Base-by-base conservation (phyloP, 805 yeast genomes). In the Grigorovia transvaalensis region DNA sequence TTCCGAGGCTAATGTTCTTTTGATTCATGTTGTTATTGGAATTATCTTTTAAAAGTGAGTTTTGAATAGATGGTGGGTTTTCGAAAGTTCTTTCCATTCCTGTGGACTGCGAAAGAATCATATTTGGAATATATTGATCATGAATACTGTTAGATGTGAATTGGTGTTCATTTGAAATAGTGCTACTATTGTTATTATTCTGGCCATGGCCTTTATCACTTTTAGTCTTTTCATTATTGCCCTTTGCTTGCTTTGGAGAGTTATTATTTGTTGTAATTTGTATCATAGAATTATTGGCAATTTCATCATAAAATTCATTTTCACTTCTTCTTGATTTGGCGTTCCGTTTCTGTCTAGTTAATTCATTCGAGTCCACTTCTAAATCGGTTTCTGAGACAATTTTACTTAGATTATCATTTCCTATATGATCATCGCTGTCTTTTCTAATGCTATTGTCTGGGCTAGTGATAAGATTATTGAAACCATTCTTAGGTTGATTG, bases 61-160 rank as follows among this genome's bases (percentile, higher is more conserved):
- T 64, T 58, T 43, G 72, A 52, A 56, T 66, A 56, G 57, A 68
- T 51, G 62, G 65, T 9, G 67, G 66, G 20, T 65, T 66, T 20
- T 66, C 68, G 53, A 72, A 70, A 4, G 69, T 69, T 49, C 73
- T 62, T 41, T 76, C 80, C 43, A 73, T 69, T 0, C 81, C 82
- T 0, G 79, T 76, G 0, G 81, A 76, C 56, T 78, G 81, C 2
- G 82, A 77, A 4, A 77, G 64, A 8, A 73, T 72, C 72, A 72
- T 70, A 50, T 65, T 64, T n/a, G 73, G 75, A 46, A 69, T 61
- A 52, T 69, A 71, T 45, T 69, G 66, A 27, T 66, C 65, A 1
- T 55, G 56, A 19, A 59, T 60, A 41, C 58, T 56, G 20, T 56
- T 56, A 30, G 30, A 12, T 30, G 17, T 35, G 4, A 35, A 33